Evolutionary conservation across 73 alveolate species (phyloP).

Genomic region (Uronychia binucleata): DNA sequence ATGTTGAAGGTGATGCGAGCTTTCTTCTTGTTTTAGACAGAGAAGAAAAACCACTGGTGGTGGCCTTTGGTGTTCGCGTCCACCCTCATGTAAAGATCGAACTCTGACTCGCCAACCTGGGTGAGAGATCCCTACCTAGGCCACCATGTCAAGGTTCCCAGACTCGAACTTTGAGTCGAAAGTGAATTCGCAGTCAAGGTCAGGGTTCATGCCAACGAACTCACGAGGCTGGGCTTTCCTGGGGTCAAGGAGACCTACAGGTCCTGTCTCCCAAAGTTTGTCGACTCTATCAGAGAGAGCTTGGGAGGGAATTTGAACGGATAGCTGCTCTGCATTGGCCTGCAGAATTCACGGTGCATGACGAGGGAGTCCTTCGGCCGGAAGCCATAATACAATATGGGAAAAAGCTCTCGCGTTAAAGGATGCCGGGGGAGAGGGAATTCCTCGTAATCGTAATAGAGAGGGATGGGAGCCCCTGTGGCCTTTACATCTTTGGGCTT

Average conservation of each 20-base stretch:
- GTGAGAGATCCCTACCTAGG: slow-evolving; percentile 52
- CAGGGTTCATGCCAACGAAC: slow-evolving; percentile 58
- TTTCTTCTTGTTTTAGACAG: slow-evolving; percentile 65
- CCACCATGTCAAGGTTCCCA: slow-evolving; percentile 69
- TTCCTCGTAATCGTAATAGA: slow-evolving; percentile 51
- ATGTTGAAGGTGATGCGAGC: slow-evolving; percentile 83
- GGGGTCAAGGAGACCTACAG: too few species aligned
- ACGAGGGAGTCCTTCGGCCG: slow-evolving; percentile 51
- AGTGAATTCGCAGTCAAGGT: slow-evolving; percentile 29
- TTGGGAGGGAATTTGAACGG: slow-evolving; percentile 47
- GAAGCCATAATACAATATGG: slow-evolving; percentile 31
- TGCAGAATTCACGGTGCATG: slow-evolving; percentile 45
- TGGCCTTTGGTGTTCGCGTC: slow-evolving; percentile 90
- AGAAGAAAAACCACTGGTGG: slow-evolving; percentile 86
- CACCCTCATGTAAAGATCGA: slow-evolving; percentile 76
- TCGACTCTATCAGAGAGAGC: slow-evolving; percentile 39
- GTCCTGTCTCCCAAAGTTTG: slow-evolving; percentile 9
- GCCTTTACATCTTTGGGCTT: slow-evolving; percentile 25
- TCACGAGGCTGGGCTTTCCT: slow-evolving; percentile 35
- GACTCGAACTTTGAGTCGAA: slow-evolving; percentile 87
- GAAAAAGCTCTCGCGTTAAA: slow-evolving; percentile 16
- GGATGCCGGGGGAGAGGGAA: slow-evolving; percentile 25
- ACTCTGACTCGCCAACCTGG: slow-evolving; percentile 58
- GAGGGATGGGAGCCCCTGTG: slow-evolving; percentile 53
- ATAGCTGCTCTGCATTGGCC: slow-evolving; percentile 18